Evolutionary conservation across 1,284 basidiomycete species (phyloP), one percentile per base, ranked within the genome.

Genomic region (Athelia sp.): DNA sequence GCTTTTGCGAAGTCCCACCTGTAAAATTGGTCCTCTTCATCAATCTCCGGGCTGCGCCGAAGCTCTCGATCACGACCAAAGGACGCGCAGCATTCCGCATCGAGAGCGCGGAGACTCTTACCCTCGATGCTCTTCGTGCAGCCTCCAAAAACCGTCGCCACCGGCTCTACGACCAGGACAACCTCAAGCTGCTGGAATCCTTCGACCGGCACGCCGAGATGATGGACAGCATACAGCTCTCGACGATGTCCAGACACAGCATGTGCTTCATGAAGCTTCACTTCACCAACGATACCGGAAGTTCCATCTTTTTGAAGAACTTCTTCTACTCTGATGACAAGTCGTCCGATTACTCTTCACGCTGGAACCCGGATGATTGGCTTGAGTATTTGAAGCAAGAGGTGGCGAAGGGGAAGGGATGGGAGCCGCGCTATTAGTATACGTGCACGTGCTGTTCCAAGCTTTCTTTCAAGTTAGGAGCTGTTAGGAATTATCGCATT

Each of bases 301-400:
- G 36, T 4, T 40, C 36, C 6, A 21, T 17, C n/a, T 40, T 17
- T 40, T n/a, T 40, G n/a, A 40, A n/a, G 36, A n/a, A 40, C n/a
- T 29, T 29, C 13, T 29, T 6, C 26, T 29, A 29, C 13, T 29
- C 26, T 29, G 36, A 40, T 21, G 36, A 40, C 36, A 6, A 4
- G 6, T n/a, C 36, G n/a, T n/a, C 8, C 36, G 36, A 40, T 40
- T 40, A 40, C 19, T 40, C 36, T n/a, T 17, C 36, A 40, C 36
- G n/a, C n/a, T 40, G 36, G 36, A 40, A 40, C n/a, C 36, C 36
- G 15, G 36, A 40, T 21, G n/a, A 40, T 40, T 40, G 36, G 36
- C 19, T 40, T 9, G 8, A 40, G 36, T 21, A 40, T 40, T n/a
- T 40, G 36, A 40, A 40, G 15, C 15, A n/a, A n/a, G 36, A 40